phyloP scores from a whole-genome alignment of 208 protist species.

The Wallacemonas sp. region DNA sequence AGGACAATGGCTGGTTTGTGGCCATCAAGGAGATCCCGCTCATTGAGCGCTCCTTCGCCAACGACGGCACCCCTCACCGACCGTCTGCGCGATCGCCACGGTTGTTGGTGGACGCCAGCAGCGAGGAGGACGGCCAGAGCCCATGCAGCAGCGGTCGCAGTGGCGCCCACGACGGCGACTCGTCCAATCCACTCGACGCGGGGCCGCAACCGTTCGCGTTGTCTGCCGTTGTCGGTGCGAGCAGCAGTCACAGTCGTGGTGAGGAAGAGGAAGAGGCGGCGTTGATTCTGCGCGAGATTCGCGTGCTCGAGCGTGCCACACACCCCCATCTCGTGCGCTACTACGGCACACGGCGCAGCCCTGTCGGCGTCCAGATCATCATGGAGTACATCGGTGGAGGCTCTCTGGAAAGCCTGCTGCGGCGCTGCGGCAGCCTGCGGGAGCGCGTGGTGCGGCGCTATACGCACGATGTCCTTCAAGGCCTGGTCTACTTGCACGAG shows the following conservation, averaged over 20 bases:
- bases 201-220: too few relatives aligned
- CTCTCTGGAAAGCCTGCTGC: conserved; percentile 74
- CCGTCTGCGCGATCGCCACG: too few relatives aligned
- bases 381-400: conserved; percentile 91
- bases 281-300: conserved; percentile 71
- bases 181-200: neutral
- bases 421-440: conserved; percentile 52
- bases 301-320: conserved; percentile 67
- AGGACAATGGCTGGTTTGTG: conserved; percentile 76
- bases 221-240: too few relatives aligned
- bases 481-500: conserved; percentile 84
- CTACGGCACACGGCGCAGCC: conserved; percentile 71
- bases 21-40: conserved; percentile 89
- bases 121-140: neutral
- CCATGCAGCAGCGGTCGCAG: neutral
- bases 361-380: conserved; percentile 76
- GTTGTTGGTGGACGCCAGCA: neutral
- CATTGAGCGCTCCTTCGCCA: conserved; percentile 32
- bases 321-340: conserved; percentile 86
- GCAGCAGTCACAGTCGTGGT: neutral
- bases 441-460: conserved; percentile 82
- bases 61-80: conserved; percentile 26
- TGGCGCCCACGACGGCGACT: neutral
- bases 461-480: conserved; percentile 72
- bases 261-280: conserved; percentile 31